A percentile compares a stretch with the other conserved stretches of the same genome.
These are phyloP conservation scores for Tanacetum coccineum DNA, from an alignment of 129 eudicot species.

Conservation along the genomic window DNA sequence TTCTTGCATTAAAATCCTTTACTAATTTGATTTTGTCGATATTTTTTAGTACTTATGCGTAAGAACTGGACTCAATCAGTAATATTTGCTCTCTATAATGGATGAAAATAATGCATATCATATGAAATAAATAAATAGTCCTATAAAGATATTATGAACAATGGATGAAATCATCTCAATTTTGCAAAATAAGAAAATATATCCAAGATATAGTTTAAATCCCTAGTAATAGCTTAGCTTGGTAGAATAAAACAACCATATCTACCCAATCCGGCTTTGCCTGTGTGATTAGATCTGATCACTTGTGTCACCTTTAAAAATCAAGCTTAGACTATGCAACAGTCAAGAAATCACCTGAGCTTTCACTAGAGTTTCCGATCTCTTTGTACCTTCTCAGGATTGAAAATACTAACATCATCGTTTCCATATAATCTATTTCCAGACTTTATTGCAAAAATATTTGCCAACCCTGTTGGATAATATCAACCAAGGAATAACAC, in stretches of 20 bases:
- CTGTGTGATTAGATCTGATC: too few relatives aligned
- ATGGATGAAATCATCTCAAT: background rate
- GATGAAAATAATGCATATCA: too few relatives aligned
- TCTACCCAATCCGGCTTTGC: background rate
- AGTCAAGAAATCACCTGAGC: slow-evolving; percentile 12
- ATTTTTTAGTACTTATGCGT: too few relatives aligned
- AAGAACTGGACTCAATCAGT: too few relatives aligned
- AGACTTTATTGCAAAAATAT: slow-evolving; percentile 46
- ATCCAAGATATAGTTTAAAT: slow-evolving; percentile 9
- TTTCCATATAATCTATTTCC: slow-evolving; percentile 25
- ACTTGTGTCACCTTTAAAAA: too few relatives aligned
- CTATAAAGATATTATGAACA: background rate
- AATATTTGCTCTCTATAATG: too few relatives aligned
- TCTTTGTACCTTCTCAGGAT: background rate
- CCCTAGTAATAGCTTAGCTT: background rate
- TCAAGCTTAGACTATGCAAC: background rate
- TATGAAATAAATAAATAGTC: too few relatives aligned
- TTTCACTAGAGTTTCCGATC: slow-evolving; percentile 9
- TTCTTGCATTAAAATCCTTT: too few relatives aligned
- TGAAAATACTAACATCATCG: background rate
- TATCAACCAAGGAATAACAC: slow-evolving; percentile 80
- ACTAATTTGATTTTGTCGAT: too few relatives aligned
- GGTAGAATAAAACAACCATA: background rate
- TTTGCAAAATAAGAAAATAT: background rate
- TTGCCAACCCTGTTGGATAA: slow-evolving; percentile 70